Base-by-base conservation (phyloP, 768 basidiomycete genomes). In the Leccinum imitatum region DNA sequence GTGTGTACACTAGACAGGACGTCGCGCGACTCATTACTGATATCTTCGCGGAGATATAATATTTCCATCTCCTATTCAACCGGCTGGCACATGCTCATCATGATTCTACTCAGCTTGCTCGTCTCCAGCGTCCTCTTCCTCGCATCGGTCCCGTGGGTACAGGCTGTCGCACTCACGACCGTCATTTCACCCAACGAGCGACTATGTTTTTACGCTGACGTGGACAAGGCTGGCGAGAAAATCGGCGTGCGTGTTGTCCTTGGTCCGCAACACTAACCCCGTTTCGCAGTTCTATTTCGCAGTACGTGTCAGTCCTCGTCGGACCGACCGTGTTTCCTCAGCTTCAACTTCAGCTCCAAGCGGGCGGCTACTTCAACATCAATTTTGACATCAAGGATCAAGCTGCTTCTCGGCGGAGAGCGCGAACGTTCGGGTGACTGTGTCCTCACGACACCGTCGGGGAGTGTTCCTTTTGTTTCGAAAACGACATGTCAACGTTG, bases 351-450 rank as follows among this genome's bases (percentile, higher is more conserved):
- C 37, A 93, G 91, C 90, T 98, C 37, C 96, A 98, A 87, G 93
- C 95, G 30, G 96, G 96, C 50, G 96, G 96, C 59, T 89, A 92
- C 1, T 98, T 98, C 75, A 95, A 97, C 74, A 89, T 98, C 47
- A 93, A 96, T 80, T 97, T 90, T 71, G 88, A 92, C 62, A 83
- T 98, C 64, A 94, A 89, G 65, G 94, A 96, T 73, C 96, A 96
- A 88, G 72, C 78, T 95, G 35, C 75, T 98, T 27, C 85, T 99
- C 50, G 91, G 95, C 54, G 97, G 95, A 55, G 77, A 83, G 65
- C 86, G 89, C 27, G 96, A 98, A 69, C 87, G 91, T 33, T 94
- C 97, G 65, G 97, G 97, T 35, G 97, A 99, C 84, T 98, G 89
- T 69, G 93, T 99, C 57, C 83, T 98, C 62, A 98, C 97, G 4